Evolutionary conservation across 345 rosid species (phyloP), one percentile per base, ranked within the genome.

Genomic region (Cardiospermum halicacabum): DNA sequence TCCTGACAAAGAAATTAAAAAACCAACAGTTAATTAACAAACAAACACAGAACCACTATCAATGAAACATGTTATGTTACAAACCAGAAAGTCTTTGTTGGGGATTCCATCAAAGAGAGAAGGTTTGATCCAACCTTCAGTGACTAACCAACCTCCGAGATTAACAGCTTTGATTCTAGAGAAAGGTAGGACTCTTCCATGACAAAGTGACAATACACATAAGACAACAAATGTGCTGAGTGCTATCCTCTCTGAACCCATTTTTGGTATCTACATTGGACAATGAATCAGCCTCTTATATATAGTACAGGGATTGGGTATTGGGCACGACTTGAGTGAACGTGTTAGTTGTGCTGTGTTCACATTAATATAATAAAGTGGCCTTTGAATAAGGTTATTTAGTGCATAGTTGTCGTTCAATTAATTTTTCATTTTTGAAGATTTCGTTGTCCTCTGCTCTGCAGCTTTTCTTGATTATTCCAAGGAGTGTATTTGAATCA

Each of bases 41-140:
- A 0, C 4, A 34, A 49, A 18, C 18, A 48, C 36, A 0, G 39
- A 19, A 53, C 18, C 13, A 28, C 16, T 5, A 47, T 13, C 5
- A n/a, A 47, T 47, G 4, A 28, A 30, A 28, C 21, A 10, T 19
- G 12, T 13, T 5, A 31, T 7, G 3, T 6, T 27, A 53, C 72
- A n/a, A 60, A 83, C 92, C 87, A 86, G 66, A 66, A 86, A 80
- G 66, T 86, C 84, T 60, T 74, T 80, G 77, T 84, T 80, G 64
- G 82, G 65, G 72, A 86, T 84, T 69, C 83, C 84, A 34, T 86
- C 76, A 15, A 86, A 86, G 25, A 86, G 89, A 60, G 87, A 75
- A 39, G 89, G 92, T 22, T 80, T 78, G 49, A 82, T 86, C 92
- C 89, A 84, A 30, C 87, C 87, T 84, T 84, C 92, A 0, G 85